These are phyloP conservation scores for Ophiostoma sp. DNA, from an alignment of 2,329 filamentous ascomycete species.

Conservation along the genomic window DNA sequence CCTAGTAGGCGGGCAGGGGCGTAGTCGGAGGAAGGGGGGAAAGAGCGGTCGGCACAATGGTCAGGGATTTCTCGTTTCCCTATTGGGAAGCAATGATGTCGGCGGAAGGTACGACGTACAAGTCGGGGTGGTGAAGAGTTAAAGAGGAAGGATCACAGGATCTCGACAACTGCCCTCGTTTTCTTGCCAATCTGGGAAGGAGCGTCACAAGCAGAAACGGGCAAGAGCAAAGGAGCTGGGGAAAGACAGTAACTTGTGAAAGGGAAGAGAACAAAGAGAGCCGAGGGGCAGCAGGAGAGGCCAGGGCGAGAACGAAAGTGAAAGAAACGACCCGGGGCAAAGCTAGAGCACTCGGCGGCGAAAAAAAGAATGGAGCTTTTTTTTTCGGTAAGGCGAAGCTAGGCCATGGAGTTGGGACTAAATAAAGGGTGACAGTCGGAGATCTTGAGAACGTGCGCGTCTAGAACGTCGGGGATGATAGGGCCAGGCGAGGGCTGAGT, in stretches of 20 bases:
- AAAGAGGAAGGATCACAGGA: background rate
- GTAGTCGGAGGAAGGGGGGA: background rate
- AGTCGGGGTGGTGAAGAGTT: background rate
- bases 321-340: conserved; percentile 1
- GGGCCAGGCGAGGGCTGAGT: background rate
- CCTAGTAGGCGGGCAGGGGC: background rate
- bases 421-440: background rate
- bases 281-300: background rate
- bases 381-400: conserved; percentile 11
- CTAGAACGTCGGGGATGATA: background rate
- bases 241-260: background rate
- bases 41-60: conserved; percentile 13
- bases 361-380: conserved; percentile 19
- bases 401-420: conserved; percentile 8
- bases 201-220: background rate
- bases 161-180: background rate
- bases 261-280: conserved; percentile 12
- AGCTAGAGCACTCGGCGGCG: conserved; percentile 14
- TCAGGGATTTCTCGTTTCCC: conserved; percentile 8
- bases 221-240: background rate
- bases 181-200: background rate
- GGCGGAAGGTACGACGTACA: conserved; percentile 7
- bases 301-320: background rate
- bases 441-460: background rate
- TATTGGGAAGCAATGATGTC: conserved; percentile 20